Evolutionary conservation across 2,329 filamentous ascomycete species (phyloP).

Genomic region (Emmonsia crescens): DNA sequence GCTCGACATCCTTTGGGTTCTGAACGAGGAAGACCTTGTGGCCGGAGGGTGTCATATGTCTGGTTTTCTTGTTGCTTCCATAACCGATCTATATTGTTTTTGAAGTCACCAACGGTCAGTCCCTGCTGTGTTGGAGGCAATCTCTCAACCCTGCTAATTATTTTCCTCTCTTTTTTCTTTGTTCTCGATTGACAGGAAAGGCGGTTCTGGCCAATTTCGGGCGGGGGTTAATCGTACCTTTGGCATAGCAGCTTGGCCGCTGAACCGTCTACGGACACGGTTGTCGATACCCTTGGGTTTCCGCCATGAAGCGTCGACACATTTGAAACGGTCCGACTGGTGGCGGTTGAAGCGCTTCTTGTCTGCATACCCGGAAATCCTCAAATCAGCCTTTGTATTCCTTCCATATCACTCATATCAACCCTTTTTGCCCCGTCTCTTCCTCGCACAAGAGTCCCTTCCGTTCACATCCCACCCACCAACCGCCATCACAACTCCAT

Average conservation of each 20-base stretch:
- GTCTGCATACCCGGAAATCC: constrained; percentile 44
- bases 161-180: not conserved
- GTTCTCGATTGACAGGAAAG: not conserved
- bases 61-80: constrained; percentile 98
- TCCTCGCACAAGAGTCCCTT: not conserved
- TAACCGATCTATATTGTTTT: constrained; percentile 71
- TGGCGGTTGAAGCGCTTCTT: constrained; percentile 93
- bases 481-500: not conserved
- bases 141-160: too few species aligned
- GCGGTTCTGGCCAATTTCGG: not conserved
- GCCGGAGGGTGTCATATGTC: constrained; percentile 96
- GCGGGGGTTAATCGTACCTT: constrained; percentile 55
- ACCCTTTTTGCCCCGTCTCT: not conserved
- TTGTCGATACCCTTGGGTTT: constrained; percentile 99
- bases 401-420: not conserved
- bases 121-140: not conserved
- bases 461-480: not conserved
- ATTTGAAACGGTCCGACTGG: constrained; percentile 94
- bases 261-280: constrained; percentile 93
- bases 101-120: constrained; percentile 2
- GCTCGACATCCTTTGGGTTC: constrained; percentile 91
- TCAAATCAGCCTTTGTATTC: constrained; percentile 22
- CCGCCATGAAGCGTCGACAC: constrained; percentile 84
- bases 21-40: constrained; percentile 99
- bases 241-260: constrained; percentile 91